Conservation (phyloP, 108 stramenopile genomes). For the Pseudonitzschia delicatissima region DNA sequence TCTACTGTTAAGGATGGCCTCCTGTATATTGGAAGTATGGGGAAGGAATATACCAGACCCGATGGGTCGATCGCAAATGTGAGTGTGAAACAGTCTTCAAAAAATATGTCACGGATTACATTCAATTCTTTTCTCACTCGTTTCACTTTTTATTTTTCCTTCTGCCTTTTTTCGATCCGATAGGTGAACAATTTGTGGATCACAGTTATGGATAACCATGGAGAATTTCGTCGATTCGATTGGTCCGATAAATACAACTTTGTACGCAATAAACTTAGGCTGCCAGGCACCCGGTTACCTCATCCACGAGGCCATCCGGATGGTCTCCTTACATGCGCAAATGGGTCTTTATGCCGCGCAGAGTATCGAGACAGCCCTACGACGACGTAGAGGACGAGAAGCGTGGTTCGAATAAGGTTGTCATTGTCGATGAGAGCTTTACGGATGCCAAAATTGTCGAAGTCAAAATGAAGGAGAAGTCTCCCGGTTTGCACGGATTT, state of each 20-base stretch:
- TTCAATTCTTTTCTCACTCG: no score
- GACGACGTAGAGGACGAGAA: slow-evolving; percentile 88
- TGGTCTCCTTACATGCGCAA: slow-evolving; percentile 83
- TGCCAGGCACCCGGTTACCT: slow-evolving; percentile 83
- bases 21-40: slow-evolving; percentile 88
- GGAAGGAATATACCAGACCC: slow-evolving; percentile 87
- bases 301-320: slow-evolving; percentile 89
- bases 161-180: not conserved
- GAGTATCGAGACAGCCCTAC: slow-evolving; percentile 80
- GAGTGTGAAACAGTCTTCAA: no score
- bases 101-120: no score
- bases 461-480: slow-evolving; percentile 46
- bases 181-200: slow-evolving; percentile 89
- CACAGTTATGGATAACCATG: slow-evolving; percentile 66
- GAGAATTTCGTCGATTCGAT: slow-evolving; percentile 71
- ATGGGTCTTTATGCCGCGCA: slow-evolving; percentile 93
- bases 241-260: slow-evolving; percentile 81
- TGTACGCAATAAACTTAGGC: slow-evolving; percentile 73
- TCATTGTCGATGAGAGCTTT: slow-evolving; percentile 80
- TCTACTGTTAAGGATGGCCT: slow-evolving; percentile 90
- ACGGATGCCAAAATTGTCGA: slow-evolving; percentile 64
- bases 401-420: slow-evolving; percentile 83
- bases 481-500: slow-evolving; percentile 89
- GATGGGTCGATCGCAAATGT: slow-evolving; percentile 81
- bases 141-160: no score